Evolutionary conservation across 176 grass and related monocot species (phyloP).

Genomic region (Avena insularis): DNA sequence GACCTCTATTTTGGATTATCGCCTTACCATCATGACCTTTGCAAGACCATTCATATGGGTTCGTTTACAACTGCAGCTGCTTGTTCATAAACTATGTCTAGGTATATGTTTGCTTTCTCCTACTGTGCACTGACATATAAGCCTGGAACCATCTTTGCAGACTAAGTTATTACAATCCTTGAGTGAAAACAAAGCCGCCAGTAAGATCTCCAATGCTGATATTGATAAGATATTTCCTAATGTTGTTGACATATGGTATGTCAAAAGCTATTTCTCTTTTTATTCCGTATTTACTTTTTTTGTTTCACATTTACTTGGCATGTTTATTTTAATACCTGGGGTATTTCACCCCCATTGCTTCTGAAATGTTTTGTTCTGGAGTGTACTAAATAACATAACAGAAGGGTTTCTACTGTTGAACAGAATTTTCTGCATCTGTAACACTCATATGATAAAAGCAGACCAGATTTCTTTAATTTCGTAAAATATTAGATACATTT

Average conservation of each 20-base stretch:
- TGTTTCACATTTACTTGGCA: background rate
- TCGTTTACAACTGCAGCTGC: background rate
- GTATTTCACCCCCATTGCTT: background rate
- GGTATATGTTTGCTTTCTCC: background rate
- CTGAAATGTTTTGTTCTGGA: background rate
- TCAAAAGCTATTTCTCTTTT: background rate
- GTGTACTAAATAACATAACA: background rate
- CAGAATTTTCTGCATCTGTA: background rate
- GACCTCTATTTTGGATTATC: background rate
- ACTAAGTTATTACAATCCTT: background rate
- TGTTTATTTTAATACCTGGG: background rate
- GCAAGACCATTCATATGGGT: constrained; percentile 7
- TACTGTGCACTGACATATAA: background rate
- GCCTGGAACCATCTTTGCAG: background rate
- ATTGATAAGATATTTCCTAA: constrained; percentile 23
- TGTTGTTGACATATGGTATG: background rate
- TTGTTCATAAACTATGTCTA: background rate
- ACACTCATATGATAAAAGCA: background rate
- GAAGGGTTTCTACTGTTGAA: background rate
- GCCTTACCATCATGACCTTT: background rate
- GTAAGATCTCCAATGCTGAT: background rate
- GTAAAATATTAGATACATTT: background rate
- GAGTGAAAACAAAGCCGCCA: background rate
- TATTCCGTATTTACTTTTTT: background rate
- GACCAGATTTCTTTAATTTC: background rate